Base-by-base conservation (phyloP, 2,329 filamentous ascomycete species). In the Thermochaetoides dissita region DNA sequence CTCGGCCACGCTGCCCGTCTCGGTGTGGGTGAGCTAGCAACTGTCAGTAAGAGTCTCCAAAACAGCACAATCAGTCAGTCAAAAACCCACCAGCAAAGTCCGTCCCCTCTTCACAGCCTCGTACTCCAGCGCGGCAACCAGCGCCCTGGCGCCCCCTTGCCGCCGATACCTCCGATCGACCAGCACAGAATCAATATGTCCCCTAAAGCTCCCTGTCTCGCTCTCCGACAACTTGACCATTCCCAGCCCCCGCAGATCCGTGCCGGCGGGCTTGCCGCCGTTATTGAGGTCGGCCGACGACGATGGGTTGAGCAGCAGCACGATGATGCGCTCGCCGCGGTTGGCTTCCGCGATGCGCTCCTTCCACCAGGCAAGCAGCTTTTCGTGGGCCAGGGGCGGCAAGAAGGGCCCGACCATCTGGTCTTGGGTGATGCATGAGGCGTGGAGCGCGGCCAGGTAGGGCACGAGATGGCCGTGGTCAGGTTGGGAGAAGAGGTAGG, bases 281-380 rank as follows among this genome's bases (percentile, higher is more conserved):
- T 57, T 47, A 29, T 56, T 48, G 10, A 53, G 47, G 35, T 64
- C 58, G 30, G 60, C 57, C 34, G n/a, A n/a, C 8, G 34, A 35
- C 2, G 34, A 12, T 3, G 34, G 34, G 9, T 7, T 12, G 34
- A 76, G 56, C 29, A 75, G 64, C 37, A 79, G 61, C 41, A 74
- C 59, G 45, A 80, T 76, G 47, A 70, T 56, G 9, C 72, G 62
- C 10, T 55, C 59, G 24, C 65, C 68, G 10, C 57, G 54, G 10
- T 53, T 56, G 30, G 69, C 63, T 52, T 76, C 68, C 17, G 64
- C 59, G 41, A 72, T 66, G 24, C 66, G 60, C 17, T 65, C 62
- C 51, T 69, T 67, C 76, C 75, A 80, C 65, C 69, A 79, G 7
- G 60, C 50, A 30, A 72, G 59, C 34, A 80, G 68, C 53, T 72